phyloP scores from a whole-genome alignment of 2,329 filamentous ascomycete species.

The Thelonectria olida region DNA sequence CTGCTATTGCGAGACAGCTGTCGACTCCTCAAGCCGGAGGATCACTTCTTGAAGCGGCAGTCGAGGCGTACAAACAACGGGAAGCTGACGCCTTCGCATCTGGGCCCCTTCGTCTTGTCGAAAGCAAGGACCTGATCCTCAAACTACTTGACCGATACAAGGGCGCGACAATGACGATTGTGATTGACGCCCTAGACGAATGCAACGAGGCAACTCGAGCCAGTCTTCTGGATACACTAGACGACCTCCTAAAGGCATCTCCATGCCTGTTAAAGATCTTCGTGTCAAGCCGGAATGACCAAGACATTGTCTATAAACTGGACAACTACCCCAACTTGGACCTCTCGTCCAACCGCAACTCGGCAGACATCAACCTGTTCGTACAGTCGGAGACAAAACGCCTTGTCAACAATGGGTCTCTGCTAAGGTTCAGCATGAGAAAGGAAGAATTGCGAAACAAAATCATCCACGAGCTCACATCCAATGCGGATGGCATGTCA shows the following conservation, averaged over 20 bases:
- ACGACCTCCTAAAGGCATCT: neutral
- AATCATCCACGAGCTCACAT: neutral
- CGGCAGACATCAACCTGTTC: slow-evolving; percentile 2
- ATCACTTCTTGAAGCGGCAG: slow-evolving; percentile 3
- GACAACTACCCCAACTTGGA: neutral
- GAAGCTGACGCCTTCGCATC: neutral
- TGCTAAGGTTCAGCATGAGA: neutral
- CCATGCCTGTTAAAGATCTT: slow-evolving; percentile 8
- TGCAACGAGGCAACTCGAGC: neutral
- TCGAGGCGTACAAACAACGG: neutral
- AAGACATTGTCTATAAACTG: slow-evolving; percentile 1
- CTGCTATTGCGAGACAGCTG: slow-evolving; percentile 4
- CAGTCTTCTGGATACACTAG: neutral
- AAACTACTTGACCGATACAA: slow-evolving; percentile 2
- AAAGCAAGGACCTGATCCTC: neutral
- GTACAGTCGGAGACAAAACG: neutral
- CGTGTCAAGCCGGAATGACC: slow-evolving; percentile 4
- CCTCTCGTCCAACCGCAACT: slow-evolving; percentile 2
- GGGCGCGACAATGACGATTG: neutral
- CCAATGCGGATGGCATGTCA: neutral
- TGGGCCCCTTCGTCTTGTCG: neutral
- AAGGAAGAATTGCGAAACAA: neutral
- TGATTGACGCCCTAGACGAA: slow-evolving; percentile 5
- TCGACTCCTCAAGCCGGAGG: neutral
- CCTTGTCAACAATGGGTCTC: neutral